phyloP scores from a whole-genome alignment of 192 early-diverging fungal species.

The Tieghemiomyces parasiticus region DNA sequence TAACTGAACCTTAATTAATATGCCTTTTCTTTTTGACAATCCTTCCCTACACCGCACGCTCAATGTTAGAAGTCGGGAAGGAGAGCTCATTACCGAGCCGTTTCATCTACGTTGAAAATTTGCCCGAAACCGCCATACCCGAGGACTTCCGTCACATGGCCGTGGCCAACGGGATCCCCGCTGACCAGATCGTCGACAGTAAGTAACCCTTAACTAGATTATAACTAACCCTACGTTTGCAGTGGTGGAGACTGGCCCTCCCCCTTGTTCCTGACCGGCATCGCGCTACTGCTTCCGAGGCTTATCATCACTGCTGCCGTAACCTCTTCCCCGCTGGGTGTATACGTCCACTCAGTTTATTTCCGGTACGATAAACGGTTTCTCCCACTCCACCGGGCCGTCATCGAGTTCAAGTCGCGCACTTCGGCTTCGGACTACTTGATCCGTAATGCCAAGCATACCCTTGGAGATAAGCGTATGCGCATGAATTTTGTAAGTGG shows the following conservation, averaged over 20 bases:
- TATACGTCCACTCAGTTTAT: neutral
- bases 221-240: neutral
- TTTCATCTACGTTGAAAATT: neutral
- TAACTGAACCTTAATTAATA: too few species aligned
- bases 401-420: neutral
- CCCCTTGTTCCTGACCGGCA: neutral
- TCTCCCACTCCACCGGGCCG: neutral
- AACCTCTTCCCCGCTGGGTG: neutral
- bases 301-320: neutral
- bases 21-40: too few species aligned
- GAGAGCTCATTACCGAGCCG: constrained; percentile 10
- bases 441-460: neutral
- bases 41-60: too few species aligned
- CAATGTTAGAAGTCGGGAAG: too few species aligned
- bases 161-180: neutral
- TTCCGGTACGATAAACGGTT: neutral
- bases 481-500: neutral
- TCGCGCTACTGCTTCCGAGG: neutral
- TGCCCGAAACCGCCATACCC: constrained; percentile 5
- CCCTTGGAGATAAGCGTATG: neutral
- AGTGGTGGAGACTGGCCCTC: neutral
- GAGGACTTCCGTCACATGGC: neutral
- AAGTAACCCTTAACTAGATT: constrained; percentile 1
- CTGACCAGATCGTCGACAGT: neutral
- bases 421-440: neutral